Percentiles rank a stretch among this genome's conserved stretches.
Conservation (phyloP, 345 rosid species). For the Arabis hirsuta region DNA sequence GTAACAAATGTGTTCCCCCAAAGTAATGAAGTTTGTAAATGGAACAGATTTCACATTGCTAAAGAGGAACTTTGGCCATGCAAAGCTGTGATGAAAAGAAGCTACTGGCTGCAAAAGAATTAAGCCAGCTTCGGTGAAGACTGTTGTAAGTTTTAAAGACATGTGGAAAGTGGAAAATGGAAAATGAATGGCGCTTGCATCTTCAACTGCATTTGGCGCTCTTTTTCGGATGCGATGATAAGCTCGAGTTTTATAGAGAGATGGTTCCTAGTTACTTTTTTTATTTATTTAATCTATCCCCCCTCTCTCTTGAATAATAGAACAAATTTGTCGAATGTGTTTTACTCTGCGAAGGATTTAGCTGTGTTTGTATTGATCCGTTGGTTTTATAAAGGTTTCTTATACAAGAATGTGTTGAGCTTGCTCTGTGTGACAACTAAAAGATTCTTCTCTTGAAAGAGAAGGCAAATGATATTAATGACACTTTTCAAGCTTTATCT, state of each 20-base stretch:
- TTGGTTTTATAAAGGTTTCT: constrained; percentile 14
- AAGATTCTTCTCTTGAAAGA: neutral
- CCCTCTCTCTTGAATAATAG: constrained; percentile 7
- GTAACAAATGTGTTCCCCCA: constrained; percentile 11
- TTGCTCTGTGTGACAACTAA: neutral
- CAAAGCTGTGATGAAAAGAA: constrained; percentile 53
- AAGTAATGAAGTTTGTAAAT: constrained; percentile 62
- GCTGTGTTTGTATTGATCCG: constrained; percentile 27
- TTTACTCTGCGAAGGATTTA: neutral
- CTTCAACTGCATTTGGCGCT: constrained; percentile 40
- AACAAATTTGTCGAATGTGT: neutral
- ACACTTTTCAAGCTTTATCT: neutral
- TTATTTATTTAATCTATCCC: constrained; percentile 25
- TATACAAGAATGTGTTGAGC: neutral
- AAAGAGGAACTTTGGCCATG: constrained; percentile 53
- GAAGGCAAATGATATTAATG: neutral
- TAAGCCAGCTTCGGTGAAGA: constrained; percentile 39
- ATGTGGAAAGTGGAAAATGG: neutral
- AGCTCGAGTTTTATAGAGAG: constrained; percentile 42
- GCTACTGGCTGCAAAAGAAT: constrained; percentile 38
- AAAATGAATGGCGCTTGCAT: constrained; percentile 42
- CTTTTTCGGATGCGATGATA: constrained; percentile 51
- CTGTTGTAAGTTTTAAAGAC: constrained; percentile 15
- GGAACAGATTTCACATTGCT: constrained; percentile 63
- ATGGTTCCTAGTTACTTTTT: constrained; percentile 44